phyloP scores from a whole-genome alignment of 352 stramenopile genomes.

The Hyaloperonospora brassicae region DNA sequence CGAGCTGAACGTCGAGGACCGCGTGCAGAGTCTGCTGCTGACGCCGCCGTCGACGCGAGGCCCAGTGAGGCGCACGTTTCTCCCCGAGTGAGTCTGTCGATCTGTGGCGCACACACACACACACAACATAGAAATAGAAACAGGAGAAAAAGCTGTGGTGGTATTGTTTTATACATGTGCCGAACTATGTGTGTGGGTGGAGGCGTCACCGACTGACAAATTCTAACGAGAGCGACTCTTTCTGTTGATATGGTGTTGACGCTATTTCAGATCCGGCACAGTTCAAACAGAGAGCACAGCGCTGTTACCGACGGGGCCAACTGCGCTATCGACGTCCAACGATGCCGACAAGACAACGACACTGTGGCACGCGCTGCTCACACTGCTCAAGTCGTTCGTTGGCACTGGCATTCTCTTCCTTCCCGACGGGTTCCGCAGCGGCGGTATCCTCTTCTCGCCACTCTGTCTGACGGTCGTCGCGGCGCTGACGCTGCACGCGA shows the following conservation, averaged over 20 bases:
- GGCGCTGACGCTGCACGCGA: conserved; percentile 60
- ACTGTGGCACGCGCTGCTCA: conserved; percentile 69
- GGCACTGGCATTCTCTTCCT: conserved; percentile 75
- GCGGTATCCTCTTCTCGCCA: conserved; percentile 66
- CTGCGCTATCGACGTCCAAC: conserved; percentile 18
- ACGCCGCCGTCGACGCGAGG: conserved; percentile 43
- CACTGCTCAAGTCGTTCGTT: conserved; percentile 76
- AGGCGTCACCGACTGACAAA: too few species aligned
- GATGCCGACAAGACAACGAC: conserved; percentile 65
- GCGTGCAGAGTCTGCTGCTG: conserved; percentile 54
- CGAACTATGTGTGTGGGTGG: too few species aligned
- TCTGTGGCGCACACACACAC: too few species aligned
- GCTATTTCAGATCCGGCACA: conserved; percentile 18
- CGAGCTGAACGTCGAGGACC: conserved; percentile 58
- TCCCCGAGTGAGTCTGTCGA: conserved; percentile 15
- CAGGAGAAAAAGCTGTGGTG: too few species aligned
- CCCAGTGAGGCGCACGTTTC: conserved; percentile 22
- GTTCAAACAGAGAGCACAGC: conserved; percentile 27
- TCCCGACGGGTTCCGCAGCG: conserved; percentile 63
- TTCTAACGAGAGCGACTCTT: background rate
- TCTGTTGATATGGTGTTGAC: background rate
- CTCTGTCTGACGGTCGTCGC: conserved; percentile 57
- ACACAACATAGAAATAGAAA: too few species aligned
- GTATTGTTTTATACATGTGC: too few species aligned
- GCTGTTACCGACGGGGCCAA: conserved; percentile 14